phyloP scores from a whole-genome alignment of 495 filamentous ascomycete genomes.

The Podospora comata region DNA sequence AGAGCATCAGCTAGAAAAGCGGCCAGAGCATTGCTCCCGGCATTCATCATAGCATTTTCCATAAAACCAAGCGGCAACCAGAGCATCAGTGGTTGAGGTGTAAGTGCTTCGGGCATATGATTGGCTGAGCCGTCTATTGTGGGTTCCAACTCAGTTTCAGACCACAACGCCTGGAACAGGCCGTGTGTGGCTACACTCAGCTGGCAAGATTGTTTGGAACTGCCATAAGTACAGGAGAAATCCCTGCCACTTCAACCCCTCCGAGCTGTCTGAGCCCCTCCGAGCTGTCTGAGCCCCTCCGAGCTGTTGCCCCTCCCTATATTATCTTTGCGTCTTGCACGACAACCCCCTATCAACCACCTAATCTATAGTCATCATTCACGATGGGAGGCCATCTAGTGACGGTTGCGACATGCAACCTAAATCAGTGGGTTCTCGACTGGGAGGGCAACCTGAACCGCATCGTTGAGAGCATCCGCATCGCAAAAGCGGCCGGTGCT shows the following conservation, averaged over 20 bases:
- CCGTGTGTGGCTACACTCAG: too few species aligned
- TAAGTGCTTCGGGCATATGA: too few species aligned
- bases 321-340: background rate
- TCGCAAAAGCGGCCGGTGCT: constrained; percentile 68
- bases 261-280: background rate
- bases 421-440: constrained; percentile 69
- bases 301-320: background rate
- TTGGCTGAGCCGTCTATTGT: too few species aligned
- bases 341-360: too few species aligned
- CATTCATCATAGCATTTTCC: too few species aligned
- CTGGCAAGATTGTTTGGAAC: too few species aligned
- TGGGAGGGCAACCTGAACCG: constrained; percentile 73
- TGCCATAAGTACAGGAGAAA: background rate
- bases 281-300: background rate
- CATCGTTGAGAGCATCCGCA: constrained; percentile 70
- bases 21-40: too few species aligned
- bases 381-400: constrained; percentile 33
- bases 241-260: background rate
- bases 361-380: background rate
- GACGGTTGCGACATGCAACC: constrained; percentile 46
- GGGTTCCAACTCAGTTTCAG: too few species aligned
- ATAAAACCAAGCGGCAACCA: too few species aligned
- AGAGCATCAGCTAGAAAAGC: too few species aligned
- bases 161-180: too few species aligned
- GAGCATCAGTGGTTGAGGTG: too few species aligned